Evolutionary conservation across 805 yeast species (phyloP).

Genomic region (Spathaspora boniae): DNA sequence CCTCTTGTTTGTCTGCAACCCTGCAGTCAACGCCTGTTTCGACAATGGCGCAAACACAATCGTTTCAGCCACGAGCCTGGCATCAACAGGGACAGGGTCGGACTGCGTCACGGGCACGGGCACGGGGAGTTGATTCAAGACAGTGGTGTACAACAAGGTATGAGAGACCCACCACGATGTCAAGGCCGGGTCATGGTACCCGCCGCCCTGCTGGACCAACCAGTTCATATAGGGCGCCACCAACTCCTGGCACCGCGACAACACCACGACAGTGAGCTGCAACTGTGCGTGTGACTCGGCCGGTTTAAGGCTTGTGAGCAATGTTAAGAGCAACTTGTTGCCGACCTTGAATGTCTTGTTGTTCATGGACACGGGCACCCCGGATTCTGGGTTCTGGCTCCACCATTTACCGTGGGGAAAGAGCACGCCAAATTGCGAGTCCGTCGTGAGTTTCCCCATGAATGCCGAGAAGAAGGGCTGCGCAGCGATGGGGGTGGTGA

Average conservation of each 20-base stretch:
- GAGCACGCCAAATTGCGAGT: constrained; percentile 45
- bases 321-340: constrained; percentile 63
- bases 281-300: constrained; percentile 72
- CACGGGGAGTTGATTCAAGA: constrained; percentile 54
- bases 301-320: constrained; percentile 68
- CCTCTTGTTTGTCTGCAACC: constrained; percentile 38
- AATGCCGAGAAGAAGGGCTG: constrained; percentile 40
- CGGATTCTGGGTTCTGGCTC: constrained; percentile 28
- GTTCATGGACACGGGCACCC: constrained; percentile 46
- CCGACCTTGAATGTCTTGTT: constrained; percentile 54
- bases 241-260: constrained; percentile 61
- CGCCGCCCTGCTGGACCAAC: constrained; percentile 53
- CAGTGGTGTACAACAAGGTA: constrained; percentile 55
- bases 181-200: constrained; percentile 73
- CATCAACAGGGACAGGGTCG: constrained; percentile 7
- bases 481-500: constrained; percentile 19
- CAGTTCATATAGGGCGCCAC: constrained; percentile 66
- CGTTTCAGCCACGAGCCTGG: constrained; percentile 44
- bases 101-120: constrained; percentile 31
- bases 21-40: constrained; percentile 52
- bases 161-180: constrained; percentile 83
- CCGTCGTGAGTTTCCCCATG: constrained; percentile 47
- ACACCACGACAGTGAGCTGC: constrained; percentile 47
- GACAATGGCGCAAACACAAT: constrained; percentile 66
- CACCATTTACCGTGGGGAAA: constrained; percentile 50